Evolutionary conservation across 306 rosid genomes (phyloP).

Genomic region (Urtica urens): DNA sequence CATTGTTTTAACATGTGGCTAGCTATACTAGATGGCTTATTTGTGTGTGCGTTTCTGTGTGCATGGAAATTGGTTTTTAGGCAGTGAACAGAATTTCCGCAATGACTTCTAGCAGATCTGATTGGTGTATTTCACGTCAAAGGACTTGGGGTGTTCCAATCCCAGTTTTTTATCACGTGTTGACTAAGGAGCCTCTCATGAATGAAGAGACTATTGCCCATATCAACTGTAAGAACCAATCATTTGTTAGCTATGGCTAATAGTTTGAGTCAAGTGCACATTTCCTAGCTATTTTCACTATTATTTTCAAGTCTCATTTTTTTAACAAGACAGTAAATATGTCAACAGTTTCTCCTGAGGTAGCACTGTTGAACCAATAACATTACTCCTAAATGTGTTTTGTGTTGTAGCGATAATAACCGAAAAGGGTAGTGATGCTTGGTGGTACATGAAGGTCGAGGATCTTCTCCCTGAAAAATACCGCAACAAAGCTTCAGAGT

Average conservation of each 20-base stretch:
- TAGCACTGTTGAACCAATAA: background rate
- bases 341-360: too few relatives aligned
- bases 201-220: conserved; percentile 78
- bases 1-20: background rate
- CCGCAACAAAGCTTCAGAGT: conserved; percentile 69
- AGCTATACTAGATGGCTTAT: background rate
- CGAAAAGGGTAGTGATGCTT: conserved; percentile 94
- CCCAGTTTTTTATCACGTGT: conserved; percentile 88
- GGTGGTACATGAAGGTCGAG: conserved; percentile 97
- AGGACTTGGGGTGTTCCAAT: conserved; percentile 99
- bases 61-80: conserved; percentile 32
- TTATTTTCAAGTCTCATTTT: too few relatives aligned
- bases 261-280: background rate
- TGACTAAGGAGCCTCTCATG: conserved; percentile 85
- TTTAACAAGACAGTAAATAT: too few relatives aligned
- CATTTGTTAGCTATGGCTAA: background rate
- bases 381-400: conserved; percentile 14
- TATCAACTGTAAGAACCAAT: conserved; percentile 50
- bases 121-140: conserved; percentile 99
- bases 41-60: conserved; percentile 1
- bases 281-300: background rate
- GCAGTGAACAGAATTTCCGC: conserved; percentile 92
- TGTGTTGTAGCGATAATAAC: conserved; percentile 64
- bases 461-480: conserved; percentile 82
- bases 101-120: conserved; percentile 87